These are phyloP conservation scores for Colletotrichum salicis DNA, from an alignment of 2,329 filamentous ascomycete genomes.

Conservation along the genomic window DNA sequence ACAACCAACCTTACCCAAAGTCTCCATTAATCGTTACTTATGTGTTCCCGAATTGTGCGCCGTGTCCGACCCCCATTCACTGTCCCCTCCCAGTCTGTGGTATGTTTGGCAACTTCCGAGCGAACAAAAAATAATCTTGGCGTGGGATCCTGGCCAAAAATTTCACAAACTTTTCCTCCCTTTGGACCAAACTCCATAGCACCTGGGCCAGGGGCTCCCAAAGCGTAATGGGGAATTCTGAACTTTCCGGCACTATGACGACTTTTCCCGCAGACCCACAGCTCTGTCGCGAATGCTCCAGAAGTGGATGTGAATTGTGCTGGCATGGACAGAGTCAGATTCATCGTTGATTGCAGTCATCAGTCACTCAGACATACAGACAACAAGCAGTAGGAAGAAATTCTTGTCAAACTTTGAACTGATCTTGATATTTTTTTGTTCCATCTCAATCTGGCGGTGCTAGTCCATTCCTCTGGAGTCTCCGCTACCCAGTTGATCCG, in stretches of 20 bases:
- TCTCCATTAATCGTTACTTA: neutral
- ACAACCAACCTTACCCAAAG: no score
- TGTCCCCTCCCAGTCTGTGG: conserved; percentile 1
- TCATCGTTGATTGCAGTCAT: conserved; percentile 25
- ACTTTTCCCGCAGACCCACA: conserved; percentile 27
- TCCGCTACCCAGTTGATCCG: conserved; percentile 12
- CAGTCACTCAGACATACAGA: neutral
- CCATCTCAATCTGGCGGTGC: conserved; percentile 13
- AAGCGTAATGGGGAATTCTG: conserved; percentile 15
- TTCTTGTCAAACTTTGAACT: neutral
- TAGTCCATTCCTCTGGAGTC: neutral
- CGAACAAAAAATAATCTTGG: neutral
- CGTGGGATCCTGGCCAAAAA: neutral
- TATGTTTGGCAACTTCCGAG: conserved; percentile 15
- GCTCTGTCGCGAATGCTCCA: conserved; percentile 23
- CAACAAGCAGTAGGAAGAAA: neutral
- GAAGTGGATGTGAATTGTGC: conserved; percentile 14
- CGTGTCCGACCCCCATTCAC: conserved; percentile 20
- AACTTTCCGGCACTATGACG: conserved; percentile 29
- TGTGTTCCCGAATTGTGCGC: conserved; percentile 19
- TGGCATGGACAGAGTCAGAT: conserved; percentile 15
- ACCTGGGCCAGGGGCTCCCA: neutral
- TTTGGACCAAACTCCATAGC: conserved; percentile 1
- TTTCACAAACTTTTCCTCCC: neutral
- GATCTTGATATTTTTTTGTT: neutral